A percentile compares a stretch with the other conserved stretches of the same genome.
These are phyloP conservation scores for Conticribra weissflogii DNA, from an alignment of 108 stramenopile genomes.

Conservation along the genomic window DNA sequence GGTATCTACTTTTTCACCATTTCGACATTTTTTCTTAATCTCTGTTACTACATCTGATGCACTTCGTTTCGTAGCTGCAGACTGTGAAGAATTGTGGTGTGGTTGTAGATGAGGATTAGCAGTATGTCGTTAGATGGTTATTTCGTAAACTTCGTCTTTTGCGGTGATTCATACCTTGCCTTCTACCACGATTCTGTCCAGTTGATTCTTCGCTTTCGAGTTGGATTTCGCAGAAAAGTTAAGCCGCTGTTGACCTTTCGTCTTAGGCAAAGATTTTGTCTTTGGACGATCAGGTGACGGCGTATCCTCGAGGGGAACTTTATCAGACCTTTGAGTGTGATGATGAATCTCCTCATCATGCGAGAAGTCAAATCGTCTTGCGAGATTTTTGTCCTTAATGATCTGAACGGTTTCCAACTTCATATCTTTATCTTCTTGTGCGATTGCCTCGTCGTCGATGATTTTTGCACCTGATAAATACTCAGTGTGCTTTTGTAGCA, in stretches of 20 bases:
- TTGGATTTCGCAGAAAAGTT: conserved; percentile 19
- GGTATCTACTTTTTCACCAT: neutral
- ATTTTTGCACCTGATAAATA: too few species aligned
- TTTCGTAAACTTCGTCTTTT: too few species aligned
- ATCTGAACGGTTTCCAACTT: too few species aligned
- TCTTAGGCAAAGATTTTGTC: conserved; percentile 2
- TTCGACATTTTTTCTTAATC: neutral
- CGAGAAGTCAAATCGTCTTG: neutral
- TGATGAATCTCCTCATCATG: neutral
- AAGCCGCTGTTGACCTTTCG: conserved; percentile 34
- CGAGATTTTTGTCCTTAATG: too few species aligned
- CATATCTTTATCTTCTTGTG: too few species aligned
- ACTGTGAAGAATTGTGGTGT: too few species aligned
- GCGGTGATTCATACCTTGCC: neutral
- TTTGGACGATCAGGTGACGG: conserved; percentile 23
- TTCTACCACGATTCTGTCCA: neutral
- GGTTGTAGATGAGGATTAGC: too few species aligned
- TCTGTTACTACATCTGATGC: neutral
- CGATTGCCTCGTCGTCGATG: too few species aligned
- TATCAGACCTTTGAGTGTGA: conserved; percentile 2
- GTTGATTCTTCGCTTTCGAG: neutral
- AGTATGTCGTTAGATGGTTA: too few species aligned
- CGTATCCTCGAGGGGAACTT: conserved; percentile 35
- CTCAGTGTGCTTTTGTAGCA: too few species aligned
- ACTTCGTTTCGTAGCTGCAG: neutral